phyloP scores from a whole-genome alignment of 164 flowering plant genomes.

The Akebia trifoliata region DNA sequence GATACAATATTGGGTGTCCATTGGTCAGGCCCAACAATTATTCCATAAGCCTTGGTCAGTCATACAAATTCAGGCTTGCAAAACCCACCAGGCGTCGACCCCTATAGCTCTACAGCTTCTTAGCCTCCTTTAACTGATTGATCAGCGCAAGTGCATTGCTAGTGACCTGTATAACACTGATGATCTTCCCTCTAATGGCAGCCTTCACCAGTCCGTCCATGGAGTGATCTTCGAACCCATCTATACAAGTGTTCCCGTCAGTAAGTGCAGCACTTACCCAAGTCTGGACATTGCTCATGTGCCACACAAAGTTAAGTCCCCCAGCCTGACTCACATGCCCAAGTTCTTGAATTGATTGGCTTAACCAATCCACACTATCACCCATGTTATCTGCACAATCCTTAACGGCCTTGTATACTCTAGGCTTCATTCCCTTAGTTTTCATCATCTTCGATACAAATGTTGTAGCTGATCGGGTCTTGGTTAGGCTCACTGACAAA shows the following conservation, averaged over 20 bases:
- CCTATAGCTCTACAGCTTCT: no score
- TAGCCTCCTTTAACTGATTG: no score
- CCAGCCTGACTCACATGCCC: constrained; percentile 12
- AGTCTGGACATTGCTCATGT: constrained; percentile 37
- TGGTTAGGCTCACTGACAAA: constrained; percentile 20
- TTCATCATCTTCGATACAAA: constrained; percentile 17
- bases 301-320: constrained; percentile 22
- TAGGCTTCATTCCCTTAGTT: constrained; percentile 7
- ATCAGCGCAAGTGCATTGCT: constrained; percentile 38
- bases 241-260: constrained; percentile 32
- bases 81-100: no score
- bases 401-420: constrained; percentile 19
- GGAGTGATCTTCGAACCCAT: constrained; percentile 25
- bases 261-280: constrained; percentile 48
- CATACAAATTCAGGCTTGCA: no score
- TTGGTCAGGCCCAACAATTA: no score
- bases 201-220: constrained; percentile 12
- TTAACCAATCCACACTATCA: constrained; percentile 27
- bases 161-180: constrained; percentile 25
- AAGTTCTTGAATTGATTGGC: constrained; percentile 26
- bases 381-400: constrained; percentile 32
- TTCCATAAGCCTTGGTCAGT: no score
- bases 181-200: constrained; percentile 12
- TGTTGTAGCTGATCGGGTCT: constrained; percentile 14
- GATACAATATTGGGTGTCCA: no score